phyloP scores from a whole-genome alignment of 1,284 basidiomycete species.

The Cutaneotrichosporon sp. region DNA sequence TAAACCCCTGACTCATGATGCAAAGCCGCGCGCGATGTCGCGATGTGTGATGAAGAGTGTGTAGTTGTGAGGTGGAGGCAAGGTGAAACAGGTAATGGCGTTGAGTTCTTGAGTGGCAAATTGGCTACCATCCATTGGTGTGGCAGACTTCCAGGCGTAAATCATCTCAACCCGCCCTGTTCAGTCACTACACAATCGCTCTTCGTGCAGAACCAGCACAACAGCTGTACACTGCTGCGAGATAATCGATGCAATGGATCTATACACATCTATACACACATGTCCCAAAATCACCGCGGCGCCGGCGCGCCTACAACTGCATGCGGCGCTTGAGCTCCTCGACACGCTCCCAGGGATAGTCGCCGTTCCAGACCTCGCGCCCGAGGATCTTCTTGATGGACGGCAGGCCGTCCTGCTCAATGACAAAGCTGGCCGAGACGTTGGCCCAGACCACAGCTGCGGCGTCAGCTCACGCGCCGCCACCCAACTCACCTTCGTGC shows the following conservation, averaged over 20 bases:
- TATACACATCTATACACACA: no score
- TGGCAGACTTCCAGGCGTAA: no score
- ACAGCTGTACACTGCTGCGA: no score
- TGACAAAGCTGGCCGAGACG: slow-evolving; percentile 41
- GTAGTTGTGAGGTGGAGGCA: background rate
- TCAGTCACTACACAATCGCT: no score
- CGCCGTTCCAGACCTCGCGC: slow-evolving; percentile 35
- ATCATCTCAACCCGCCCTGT: no score
- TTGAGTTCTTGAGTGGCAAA: background rate
- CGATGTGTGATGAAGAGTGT: background rate
- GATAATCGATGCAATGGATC: no score
- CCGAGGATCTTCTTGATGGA: slow-evolving; percentile 15
- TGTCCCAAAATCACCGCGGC: no score
- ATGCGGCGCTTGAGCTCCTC: slow-evolving; percentile 11
- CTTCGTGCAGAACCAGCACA: no score
- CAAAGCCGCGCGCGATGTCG: background rate
- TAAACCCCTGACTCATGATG: slow-evolving; percentile 57
- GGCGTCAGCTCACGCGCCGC: background rate
- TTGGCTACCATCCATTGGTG: background rate
- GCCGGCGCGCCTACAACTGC: background rate
- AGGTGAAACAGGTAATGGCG: no score
- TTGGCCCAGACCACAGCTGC: slow-evolving; percentile 40
- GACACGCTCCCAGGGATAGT: slow-evolving; percentile 20
- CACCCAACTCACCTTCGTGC: slow-evolving; percentile 28
- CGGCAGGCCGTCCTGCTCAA: slow-evolving; percentile 44